Evolutionary conservation across 768 basidiomycete species (phyloP).

Genomic region (Cystofilobasidium capitatum): DNA sequence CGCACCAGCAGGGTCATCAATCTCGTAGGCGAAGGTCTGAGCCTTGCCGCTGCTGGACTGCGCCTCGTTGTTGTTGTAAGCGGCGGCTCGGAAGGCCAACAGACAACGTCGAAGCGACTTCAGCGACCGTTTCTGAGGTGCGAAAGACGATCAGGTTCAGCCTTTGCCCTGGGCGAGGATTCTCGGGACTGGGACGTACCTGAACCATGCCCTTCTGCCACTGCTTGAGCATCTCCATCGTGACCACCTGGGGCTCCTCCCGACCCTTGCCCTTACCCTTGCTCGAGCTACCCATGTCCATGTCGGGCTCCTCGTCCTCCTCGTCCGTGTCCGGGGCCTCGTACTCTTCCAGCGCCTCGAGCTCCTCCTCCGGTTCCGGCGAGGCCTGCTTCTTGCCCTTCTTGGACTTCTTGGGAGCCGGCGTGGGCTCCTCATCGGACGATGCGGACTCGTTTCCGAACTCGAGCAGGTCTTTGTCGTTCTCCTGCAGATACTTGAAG

Average conservation of each 20-base stretch:
- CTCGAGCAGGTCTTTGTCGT: constrained; percentile 80
- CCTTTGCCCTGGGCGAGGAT: background rate
- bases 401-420: constrained; percentile 37
- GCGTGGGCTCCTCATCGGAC: constrained; percentile 29
- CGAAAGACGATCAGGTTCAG: background rate
- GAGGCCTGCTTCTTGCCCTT: constrained; percentile 42
- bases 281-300: constrained; percentile 30
- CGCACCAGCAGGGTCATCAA: constrained; percentile 68
- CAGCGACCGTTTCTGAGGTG: constrained; percentile 65
- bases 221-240: constrained; percentile 51
- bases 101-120: constrained; percentile 71
- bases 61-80: constrained; percentile 73
- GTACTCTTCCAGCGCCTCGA: constrained; percentile 41
- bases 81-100: constrained; percentile 83
- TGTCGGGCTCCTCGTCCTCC: constrained; percentile 40
- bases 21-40: constrained; percentile 62
- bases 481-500: constrained; percentile 93
- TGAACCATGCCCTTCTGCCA: constrained; percentile 89
- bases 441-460: constrained; percentile 47
- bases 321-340: constrained; percentile 30
- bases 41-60: constrained; percentile 32
- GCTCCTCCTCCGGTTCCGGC: constrained; percentile 36
- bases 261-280: constrained; percentile 44
- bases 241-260: constrained; percentile 32
- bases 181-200: constrained; percentile 43